Conservation (phyloP, 2,329 filamentous ascomycete species). For the Fonsecaea pugnacius region DNA sequence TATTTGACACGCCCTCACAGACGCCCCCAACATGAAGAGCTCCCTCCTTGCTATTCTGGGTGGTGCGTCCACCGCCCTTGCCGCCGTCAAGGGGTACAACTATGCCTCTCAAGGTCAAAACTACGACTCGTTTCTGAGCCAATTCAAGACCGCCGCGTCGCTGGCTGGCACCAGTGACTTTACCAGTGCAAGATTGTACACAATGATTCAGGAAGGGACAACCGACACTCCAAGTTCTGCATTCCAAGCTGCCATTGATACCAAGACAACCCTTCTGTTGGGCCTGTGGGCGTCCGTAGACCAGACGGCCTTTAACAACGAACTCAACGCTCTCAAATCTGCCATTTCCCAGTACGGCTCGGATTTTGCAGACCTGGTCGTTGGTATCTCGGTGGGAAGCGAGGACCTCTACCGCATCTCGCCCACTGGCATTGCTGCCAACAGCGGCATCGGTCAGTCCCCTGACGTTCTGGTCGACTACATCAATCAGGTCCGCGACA, state of each 20-base stretch:
- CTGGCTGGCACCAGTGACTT: conserved; percentile 43
- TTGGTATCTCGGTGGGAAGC: conserved; percentile 76
- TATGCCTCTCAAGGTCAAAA: conserved; percentile 38
- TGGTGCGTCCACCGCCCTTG: conserved; percentile 38
- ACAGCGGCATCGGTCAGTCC: conserved; percentile 64
- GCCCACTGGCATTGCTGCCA: conserved; percentile 63
- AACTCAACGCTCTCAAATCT: conserved; percentile 68
- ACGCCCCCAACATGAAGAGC: conserved; percentile 41
- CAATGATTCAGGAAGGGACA: conserved; percentile 64
- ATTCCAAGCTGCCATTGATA: conserved; percentile 76
- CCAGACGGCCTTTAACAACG: conserved; percentile 65
- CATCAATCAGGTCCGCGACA: conserved; percentile 68
- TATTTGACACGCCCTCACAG: not conserved
- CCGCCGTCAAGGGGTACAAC: conserved; percentile 39
- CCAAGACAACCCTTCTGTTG: conserved; percentile 73
- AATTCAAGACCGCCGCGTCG: conserved; percentile 45
- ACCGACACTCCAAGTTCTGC: conserved; percentile 65
- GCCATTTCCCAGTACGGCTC: conserved; percentile 69
- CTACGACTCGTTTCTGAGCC: conserved; percentile 39
- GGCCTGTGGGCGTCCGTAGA: conserved; percentile 73
- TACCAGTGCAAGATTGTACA: conserved; percentile 54
- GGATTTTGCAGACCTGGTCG: conserved; percentile 66
- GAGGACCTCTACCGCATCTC: conserved; percentile 79
- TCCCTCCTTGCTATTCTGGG: conserved; percentile 41
- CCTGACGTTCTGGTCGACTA: conserved; percentile 69